Evolutionary conservation across 305 asterid species (phyloP).

Genomic region (Solanum hybrid): DNA sequence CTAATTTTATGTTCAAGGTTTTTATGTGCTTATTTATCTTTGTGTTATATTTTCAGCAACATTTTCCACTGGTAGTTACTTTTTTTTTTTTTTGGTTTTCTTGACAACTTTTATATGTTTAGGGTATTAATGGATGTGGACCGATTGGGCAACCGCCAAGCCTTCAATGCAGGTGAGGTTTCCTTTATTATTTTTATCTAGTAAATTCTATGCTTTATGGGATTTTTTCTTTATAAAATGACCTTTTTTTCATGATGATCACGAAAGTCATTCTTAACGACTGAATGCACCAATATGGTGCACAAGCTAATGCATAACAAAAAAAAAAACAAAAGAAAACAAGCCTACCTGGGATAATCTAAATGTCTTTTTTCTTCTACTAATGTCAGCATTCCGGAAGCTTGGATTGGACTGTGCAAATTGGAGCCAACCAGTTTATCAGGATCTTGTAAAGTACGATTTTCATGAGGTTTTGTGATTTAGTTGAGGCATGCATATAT

Average conservation of each 20-base stretch:
- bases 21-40: not conserved
- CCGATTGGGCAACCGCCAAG: slow-evolving; percentile 63
- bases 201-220: not conserved
- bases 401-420: slow-evolving; percentile 97
- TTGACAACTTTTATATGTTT: slow-evolving; percentile 14
- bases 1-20: not conserved
- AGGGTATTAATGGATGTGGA: slow-evolving; percentile 90
- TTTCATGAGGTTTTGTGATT: not conserved
- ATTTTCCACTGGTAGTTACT: not conserved
- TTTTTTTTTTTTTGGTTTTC: not conserved
- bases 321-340: not conserved
- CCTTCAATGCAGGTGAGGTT: slow-evolving; percentile 66
- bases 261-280: not conserved
- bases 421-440: slow-evolving; percentile 89
- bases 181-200: not conserved
- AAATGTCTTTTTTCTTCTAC: slow-evolving; percentile 19
- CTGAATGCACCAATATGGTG: not conserved
- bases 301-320: not conserved
- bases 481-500: not conserved
- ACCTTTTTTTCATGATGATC: not conserved
- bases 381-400: slow-evolving; percentile 69
- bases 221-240: not conserved
- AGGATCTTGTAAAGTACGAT: slow-evolving; percentile 74
- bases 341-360: not conserved
- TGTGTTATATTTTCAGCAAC: not conserved